Evolutionary conservation across 495 filamentous ascomycete species (phyloP), one percentile per base, ranked within the genome.

Genomic region (Cercophora sp.): DNA sequence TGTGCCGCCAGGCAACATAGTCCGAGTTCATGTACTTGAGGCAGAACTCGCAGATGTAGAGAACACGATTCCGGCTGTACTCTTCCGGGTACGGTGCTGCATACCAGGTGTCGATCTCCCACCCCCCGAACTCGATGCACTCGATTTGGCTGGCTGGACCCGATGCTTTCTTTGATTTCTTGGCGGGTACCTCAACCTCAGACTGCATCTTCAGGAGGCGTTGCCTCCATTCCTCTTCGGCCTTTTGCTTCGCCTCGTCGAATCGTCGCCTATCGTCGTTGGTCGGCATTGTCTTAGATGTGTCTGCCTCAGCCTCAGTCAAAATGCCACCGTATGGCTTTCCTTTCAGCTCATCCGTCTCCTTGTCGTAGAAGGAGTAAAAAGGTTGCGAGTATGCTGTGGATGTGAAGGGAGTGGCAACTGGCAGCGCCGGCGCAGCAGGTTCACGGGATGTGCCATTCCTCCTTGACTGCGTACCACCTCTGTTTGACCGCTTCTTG

Each of bases 21-120:
- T 96, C 91, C 9, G 92, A 96, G 65, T 91, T 96, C 91, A 98
- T 96, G 73, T 98, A 98, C 67, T 97, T 97, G 40, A 98, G 76
- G 65, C 93, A 98, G 68, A 96, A 98, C 66, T 98, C 94, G 75
- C 93, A 98, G 57, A 98, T 96, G 70, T 95, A 96, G 13, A 98
- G 83, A 16, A 96, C 86, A 27, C 85, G 85, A 63, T 97, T 96
- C 58, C 89, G 84, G 61, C 90, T 96, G 72, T 97, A 98, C 69
- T 98, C 93, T 67, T 96, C 93, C 0, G 93, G 93, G 62, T 98
- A 98, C 16, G 93, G 93, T 22, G 93, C 92, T n/a, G 94, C 91
- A 69, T 98, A 96, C 93, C 93, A 97, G 19, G 91, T 97, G 68
- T 98, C 94, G 60, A 98, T 97, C 64, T 97, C 92, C 70, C 86